phyloP scores from a whole-genome alignment of 495 filamentous ascomycete genomes.

The Aspergillus kassunensis region DNA sequence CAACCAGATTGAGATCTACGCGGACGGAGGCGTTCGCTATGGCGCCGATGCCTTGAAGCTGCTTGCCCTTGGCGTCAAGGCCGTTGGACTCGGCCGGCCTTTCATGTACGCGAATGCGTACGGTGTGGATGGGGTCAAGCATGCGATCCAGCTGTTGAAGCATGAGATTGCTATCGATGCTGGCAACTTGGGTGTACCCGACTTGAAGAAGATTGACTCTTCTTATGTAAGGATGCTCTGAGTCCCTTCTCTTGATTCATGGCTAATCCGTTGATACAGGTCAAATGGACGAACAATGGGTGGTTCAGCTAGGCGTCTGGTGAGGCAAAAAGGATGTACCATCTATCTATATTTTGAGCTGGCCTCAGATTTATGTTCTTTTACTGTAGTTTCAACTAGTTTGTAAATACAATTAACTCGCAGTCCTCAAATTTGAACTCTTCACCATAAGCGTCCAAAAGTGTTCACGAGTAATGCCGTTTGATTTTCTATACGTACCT shows the following conservation, averaged over 20 bases:
- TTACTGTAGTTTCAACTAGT: too few species aligned
- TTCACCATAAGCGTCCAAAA: too few species aligned
- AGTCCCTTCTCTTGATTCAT: not conserved
- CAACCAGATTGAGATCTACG: slow-evolving; percentile 33
- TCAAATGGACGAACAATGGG: slow-evolving; percentile 15
- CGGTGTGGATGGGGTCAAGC: slow-evolving; percentile 32
- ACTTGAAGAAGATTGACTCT: slow-evolving; percentile 14
- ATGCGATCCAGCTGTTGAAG: slow-evolving; percentile 12
- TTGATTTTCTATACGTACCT: too few species aligned
- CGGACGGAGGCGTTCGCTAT: slow-evolving; percentile 43
- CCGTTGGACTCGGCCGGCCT: slow-evolving; percentile 37
- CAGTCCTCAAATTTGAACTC: too few species aligned
- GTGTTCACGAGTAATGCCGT: too few species aligned
- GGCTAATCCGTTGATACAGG: slow-evolving; percentile 1
- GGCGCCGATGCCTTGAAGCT: slow-evolving; percentile 38
- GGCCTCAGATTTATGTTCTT: too few species aligned
- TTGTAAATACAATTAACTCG: too few species aligned
- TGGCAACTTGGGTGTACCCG: slow-evolving; percentile 7
- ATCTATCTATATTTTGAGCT: too few species aligned
- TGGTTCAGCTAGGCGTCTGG: slow-evolving; percentile 6
- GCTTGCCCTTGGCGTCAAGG: slow-evolving; percentile 36
- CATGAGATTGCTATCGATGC: slow-evolving; percentile 15
- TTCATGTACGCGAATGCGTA: slow-evolving; percentile 44
- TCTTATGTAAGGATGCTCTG: slow-evolving; percentile 7
- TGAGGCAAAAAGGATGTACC: too few species aligned